Evolutionary conservation across 1,284 basidiomycete genomes (phyloP), one percentile per base, ranked within the genome.

Genomic region (Apiotrichum montevideense): DNA sequence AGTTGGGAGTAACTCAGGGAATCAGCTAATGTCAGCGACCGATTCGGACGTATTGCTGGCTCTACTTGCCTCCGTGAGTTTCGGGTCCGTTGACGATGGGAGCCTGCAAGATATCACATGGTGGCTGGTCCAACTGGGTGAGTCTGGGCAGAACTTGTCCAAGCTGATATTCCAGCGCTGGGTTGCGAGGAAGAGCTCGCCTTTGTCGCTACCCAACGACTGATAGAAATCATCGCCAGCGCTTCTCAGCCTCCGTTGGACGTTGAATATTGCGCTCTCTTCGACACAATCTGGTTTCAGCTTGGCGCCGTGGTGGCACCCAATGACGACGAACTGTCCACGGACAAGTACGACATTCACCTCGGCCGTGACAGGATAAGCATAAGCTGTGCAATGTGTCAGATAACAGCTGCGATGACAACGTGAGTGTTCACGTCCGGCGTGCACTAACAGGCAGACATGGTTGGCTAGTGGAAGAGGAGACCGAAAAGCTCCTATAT

Each of bases 91-190:
- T 5, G 33, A 33, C 7, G 48, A 33, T 3, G 13, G 14, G 6
- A 10, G 29, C 2, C 11, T 15, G 11, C 21, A n/a, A 4, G 4
- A 10, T 5, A n/a, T 39, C 3, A 29, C 37, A 9, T 6, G 43
- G 37, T 52, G 51, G 55, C 55, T 56, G 2, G 33, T 56, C 10
- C 33, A 44, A 8, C 45, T 56, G 6, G 48, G 54, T 55, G 32
- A 39, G 50, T 35, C 4, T 41, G 6, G 1, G 3, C 13, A 8
- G 21, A 1, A 34, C 42, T 14, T 8, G 2, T 4, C 2, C 8
- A 3, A 47, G n/a, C 54, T 55, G 32, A 55, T 37, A 1, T 13
- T 13, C 3, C n/a, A 55, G 54, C 54, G 3, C 35, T 55, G 4
- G 40, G 42, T 5, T 11, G 40, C 0, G 45, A 42, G 2, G 21